Base-by-base conservation (phyloP, 352 stramenopile genomes). In the Phytophthora idaei region DNA sequence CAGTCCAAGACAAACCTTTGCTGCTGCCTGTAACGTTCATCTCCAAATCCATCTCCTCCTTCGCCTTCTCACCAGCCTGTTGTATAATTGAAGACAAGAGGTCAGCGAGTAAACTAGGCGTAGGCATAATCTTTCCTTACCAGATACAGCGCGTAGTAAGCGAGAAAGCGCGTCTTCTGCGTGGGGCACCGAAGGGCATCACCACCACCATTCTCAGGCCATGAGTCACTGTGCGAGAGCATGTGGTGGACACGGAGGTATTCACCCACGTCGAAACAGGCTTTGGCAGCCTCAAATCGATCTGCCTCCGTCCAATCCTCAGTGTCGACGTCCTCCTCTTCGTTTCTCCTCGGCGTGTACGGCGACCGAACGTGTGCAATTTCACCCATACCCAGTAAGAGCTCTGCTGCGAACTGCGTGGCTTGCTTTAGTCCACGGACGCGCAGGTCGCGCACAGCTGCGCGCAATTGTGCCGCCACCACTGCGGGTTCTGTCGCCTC, bases 11-110 rank as follows among this genome's bases (percentile, higher is more conserved):
- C 42, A 5, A n/a, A 74, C 67, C 53, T 73, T 77, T 78, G 65
- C 74, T 77, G 29, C 74, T 69, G 28, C 78, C 75, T 32, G 81
- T 78, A 15, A 89, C 73, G 59, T 86, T 90, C 61, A 89, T 86
- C 56, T 92, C 80, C 6, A 92, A 64, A 59, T 86, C 76, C 73
- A 89, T 80, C 66, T 94, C 87, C 54, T 94, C 83, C 36, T 92
- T 94, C 41, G 79, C 74, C 53, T 93, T 92, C 62, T 95, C 88
- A 15, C 88, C 88, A 32, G 87, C 88, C 80, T 90, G 37, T 42
- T 52, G 2, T 28, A 49, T 0, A 0, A 57, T 21, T 21, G 21
- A 21, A 21, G 21, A 21, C 21, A 21, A 21, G 21, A 21, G 21
- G 21, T 21, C 21, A 21, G 21, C 21, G 21, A 21, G 21, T 21